Conservation (phyloP, 306 rosid genomes). For the Dalbergia oliveri region DNA sequence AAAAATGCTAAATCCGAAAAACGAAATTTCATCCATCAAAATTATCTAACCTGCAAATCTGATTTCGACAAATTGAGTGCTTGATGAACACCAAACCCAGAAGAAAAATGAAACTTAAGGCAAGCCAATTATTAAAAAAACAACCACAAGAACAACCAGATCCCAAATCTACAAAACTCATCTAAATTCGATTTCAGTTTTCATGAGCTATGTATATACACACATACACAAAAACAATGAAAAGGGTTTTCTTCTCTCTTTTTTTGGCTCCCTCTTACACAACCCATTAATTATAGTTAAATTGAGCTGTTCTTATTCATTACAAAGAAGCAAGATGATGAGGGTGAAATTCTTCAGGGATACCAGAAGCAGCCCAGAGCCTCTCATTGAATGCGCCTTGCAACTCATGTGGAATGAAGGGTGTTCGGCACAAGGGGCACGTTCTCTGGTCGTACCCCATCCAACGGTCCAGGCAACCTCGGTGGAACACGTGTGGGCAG, state of each 20-base stretch:
- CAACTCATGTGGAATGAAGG: constrained; percentile 68
- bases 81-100: neutral
- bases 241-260: no score
- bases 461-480: constrained; percentile 93
- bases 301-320: no score
- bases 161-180: constrained; percentile 36
- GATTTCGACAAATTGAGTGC: neutral
- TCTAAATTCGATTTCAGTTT: constrained; percentile 8
- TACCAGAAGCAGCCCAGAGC: constrained; percentile 78
- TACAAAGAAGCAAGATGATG: constrained; percentile 43
- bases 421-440: constrained; percentile 83
- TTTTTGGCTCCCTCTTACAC: no score
- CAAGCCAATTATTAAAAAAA: neutral
- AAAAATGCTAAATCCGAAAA: neutral
- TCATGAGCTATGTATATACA: constrained; percentile 33
- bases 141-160: neutral
- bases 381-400: constrained; percentile 61
- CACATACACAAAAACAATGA: constrained; percentile 2
- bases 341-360: constrained; percentile 73
- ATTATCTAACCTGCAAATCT: neutral
- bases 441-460: constrained; percentile 86
- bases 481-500: constrained; percentile 83
- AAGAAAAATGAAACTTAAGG: neutral
- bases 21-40: neutral
- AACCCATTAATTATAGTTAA: no score